Evolutionary conservation across 306 rosid genomes (phyloP).

Genomic region (Canavalia ensiformis): DNA sequence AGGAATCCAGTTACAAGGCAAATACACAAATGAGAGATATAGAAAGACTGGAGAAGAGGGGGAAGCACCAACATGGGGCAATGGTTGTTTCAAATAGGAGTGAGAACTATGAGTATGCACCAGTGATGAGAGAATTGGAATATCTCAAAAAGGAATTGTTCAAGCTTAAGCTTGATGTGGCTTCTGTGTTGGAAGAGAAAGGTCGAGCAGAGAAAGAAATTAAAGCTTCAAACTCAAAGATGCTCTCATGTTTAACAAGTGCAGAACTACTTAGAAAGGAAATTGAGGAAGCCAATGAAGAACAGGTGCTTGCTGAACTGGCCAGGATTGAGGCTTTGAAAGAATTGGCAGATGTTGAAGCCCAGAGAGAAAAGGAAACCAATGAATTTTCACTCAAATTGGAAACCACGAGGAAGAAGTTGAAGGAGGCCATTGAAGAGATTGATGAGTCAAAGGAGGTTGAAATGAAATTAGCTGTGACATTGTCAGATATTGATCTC

Average conservation of each 20-base stretch:
- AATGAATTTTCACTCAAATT: conserved; percentile 53
- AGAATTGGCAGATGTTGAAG: conserved; percentile 68
- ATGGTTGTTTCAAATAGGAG: conserved; percentile 38
- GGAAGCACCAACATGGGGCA: conserved; percentile 37
- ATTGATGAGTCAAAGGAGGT: conserved; percentile 69
- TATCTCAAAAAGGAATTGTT: conserved; percentile 68
- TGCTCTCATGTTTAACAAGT: conserved; percentile 49
- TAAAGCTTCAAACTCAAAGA: conserved; percentile 56
- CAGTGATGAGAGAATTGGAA: conserved; percentile 75
- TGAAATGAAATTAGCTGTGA: conserved; percentile 66
- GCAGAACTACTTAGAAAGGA: conserved; percentile 66
- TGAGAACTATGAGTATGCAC: conserved; percentile 56
- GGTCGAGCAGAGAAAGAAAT: conserved; percentile 59
- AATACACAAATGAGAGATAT: conserved; percentile 51
- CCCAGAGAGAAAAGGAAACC: conserved; percentile 66
- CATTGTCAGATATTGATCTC: conserved; percentile 72
- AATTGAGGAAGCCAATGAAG: conserved; percentile 79
- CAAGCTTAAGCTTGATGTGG: conserved; percentile 84
- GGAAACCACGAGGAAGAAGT: conserved; percentile 56
- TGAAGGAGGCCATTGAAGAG: conserved; percentile 59
- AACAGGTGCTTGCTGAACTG: conserved; percentile 83
- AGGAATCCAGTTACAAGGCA: conserved; percentile 55
- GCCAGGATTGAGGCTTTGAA: conserved; percentile 89
- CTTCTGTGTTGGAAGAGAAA: conserved; percentile 70
- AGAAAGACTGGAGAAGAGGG: conserved; percentile 56